A percentile compares a stretch with the other conserved stretches of the same genome.
Evolutionary conservation across 1,139 yeast genomes (phyloP).

Genomic region (Kurtzmaniella quercitrusa): DNA sequence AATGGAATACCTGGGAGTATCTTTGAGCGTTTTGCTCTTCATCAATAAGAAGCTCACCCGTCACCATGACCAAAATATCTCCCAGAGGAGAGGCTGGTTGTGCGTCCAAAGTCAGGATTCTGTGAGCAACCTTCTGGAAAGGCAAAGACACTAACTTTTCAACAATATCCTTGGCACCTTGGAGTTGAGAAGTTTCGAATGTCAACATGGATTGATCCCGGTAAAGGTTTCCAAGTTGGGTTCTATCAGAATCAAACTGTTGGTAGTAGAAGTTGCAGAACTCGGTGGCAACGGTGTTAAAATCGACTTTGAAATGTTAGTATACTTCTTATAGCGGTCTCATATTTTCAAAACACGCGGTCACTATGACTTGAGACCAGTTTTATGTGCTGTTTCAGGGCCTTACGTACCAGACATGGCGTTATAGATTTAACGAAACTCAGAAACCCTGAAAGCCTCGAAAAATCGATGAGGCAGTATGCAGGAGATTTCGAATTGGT

Average conservation of each 20-base stretch:
- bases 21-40: constrained; percentile 94
- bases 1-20: constrained; percentile 95
- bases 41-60: constrained; percentile 90
- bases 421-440: neutral
- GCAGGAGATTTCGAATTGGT: constrained; percentile 8
- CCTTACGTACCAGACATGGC: constrained; percentile 14
- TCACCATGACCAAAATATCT: constrained; percentile 94
- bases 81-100: constrained; percentile 96
- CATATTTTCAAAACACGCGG: neutral
- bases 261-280: constrained; percentile 94
- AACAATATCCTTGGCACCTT: constrained; percentile 89
- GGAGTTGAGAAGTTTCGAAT: constrained; percentile 89
- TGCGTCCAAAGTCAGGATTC: constrained; percentile 92
- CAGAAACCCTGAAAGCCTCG: neutral
- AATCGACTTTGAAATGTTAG: constrained; percentile 48
- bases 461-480: constrained; percentile 1
- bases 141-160: constrained; percentile 87
- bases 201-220: constrained; percentile 97
- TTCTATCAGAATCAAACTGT: constrained; percentile 90
- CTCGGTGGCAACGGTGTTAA: constrained; percentile 71
- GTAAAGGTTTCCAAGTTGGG: constrained; percentile 90
- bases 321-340: neutral
- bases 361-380: neutral
- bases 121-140: constrained; percentile 87
- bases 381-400: neutral